Base-by-base conservation (phyloP, 495 filamentous ascomycete genomes). In the Xylaria grammica region DNA sequence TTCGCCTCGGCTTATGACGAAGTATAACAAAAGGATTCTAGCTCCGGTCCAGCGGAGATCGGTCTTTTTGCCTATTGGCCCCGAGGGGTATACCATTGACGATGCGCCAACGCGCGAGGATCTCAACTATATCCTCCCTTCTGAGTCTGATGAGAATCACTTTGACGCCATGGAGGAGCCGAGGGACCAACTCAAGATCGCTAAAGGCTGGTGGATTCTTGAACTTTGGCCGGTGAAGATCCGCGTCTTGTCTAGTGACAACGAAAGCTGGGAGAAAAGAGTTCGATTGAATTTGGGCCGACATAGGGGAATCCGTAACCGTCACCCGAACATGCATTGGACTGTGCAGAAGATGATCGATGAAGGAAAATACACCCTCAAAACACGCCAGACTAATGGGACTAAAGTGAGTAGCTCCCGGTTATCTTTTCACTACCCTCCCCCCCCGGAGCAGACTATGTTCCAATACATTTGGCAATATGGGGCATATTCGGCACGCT, bases 191-290 rank as follows among this genome's bases (percentile, higher is more conserved):
- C 63, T 79, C 5, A 59, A 40, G 13, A 11, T 60, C 1, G 68
- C 72, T 0, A 73, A 69, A 53, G 61, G 53, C 1, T 79, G 77
- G 77, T 78, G 77, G 77, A 65, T 78, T 9, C 67, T 79, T 1
- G 77, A 79, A 58, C 62, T 78, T 22, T 77, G 72, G 76, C 77
- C 76, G 17, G 66, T 79, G 20, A 75, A 77, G 56, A 63, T 76
- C 19, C 62, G 60, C 2, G 49, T 78, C 8, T 42, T 67, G 24
- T 62, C 60, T 29, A 58, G 65, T 8, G 53, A 68, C 42, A 38
- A 55, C 19, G 66, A 67, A 15, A 56, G 62, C 11, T 77, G 71
- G 74, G 67, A 73, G 60, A 77, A 75, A 68, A 66, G 44, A 29
- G 52, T 76, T 1, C 22, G 70, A 9, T 56, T 71, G 44, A 78